A percentile compares a stretch with the other conserved stretches of the same genome.
phyloP scores from a whole-genome alignment of 2,329 filamentous ascomycete species.

The Teratosphaeria zuluensis region DNA sequence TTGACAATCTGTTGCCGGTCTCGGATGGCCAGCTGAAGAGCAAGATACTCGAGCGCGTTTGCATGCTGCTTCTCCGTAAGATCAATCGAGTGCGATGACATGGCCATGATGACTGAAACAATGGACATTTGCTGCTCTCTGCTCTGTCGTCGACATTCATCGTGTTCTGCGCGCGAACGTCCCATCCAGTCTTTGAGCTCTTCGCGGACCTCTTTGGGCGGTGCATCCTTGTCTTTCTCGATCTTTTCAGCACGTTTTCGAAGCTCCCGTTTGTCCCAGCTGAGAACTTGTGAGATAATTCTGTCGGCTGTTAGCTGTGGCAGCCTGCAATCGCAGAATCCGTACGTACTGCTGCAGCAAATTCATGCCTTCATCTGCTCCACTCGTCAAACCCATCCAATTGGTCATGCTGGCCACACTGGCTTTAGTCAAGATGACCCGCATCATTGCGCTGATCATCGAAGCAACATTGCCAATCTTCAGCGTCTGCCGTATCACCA shows the following conservation, averaged over 20 bases:
- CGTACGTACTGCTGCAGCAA: slow-evolving; percentile 51
- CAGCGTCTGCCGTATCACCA: slow-evolving; percentile 61
- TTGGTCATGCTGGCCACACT: slow-evolving; percentile 66
- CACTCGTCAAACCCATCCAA: slow-evolving; percentile 64
- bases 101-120: slow-evolving; percentile 53
- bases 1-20: slow-evolving; percentile 64
- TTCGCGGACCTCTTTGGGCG: slow-evolving; percentile 51
- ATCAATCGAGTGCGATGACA: slow-evolving; percentile 36
- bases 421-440: slow-evolving; percentile 65
- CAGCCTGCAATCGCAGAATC: background rate
- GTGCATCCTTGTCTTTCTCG: slow-evolving; percentile 50
- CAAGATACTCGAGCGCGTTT: slow-evolving; percentile 59
- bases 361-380: slow-evolving; percentile 71
- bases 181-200: slow-evolving; percentile 51
- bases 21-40: slow-evolving; percentile 58
- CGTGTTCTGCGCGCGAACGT: slow-evolving; percentile 46
- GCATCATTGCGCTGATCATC: slow-evolving; percentile 69
- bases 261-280: slow-evolving; percentile 64
- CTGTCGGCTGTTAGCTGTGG: slow-evolving; percentile 28
- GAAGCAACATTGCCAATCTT: slow-evolving; percentile 69
- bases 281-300: slow-evolving; percentile 63
- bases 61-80: slow-evolving; percentile 53
- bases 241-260: slow-evolving; percentile 55
- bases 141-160: slow-evolving; percentile 50
- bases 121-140: slow-evolving; percentile 49